Evolutionary conservation across 495 filamentous ascomycete species (phyloP), one percentile per base, ranked within the genome.

Genomic region (Annulohypoxylon stygium): DNA sequence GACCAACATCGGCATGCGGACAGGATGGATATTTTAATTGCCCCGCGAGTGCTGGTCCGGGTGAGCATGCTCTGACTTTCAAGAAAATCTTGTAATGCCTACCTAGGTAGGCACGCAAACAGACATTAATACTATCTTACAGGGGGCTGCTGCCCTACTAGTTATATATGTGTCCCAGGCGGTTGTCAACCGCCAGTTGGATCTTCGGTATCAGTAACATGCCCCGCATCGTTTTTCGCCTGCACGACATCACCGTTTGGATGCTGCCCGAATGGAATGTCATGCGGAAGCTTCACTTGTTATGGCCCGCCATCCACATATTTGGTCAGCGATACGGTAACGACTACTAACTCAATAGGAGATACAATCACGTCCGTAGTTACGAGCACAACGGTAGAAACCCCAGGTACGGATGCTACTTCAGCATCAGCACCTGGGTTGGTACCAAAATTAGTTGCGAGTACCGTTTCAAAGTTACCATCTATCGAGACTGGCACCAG

Each of bases 211-310:
- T 62, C 71, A 14, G 10, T 14, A 43, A 43, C 39, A 6, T 86
- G 84, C 12, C 75, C 76, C 2, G 50, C 61, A 48, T 76, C 71
- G 62, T 82, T 78, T 47, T 79, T 75, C 25, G 78, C 75, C 26
- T 86, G 84, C 58, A 78, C 84, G 2, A 45, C 77, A 3, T 78
- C 78, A 6, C 23, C 79, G 11, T 81, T 73, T 58, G 84, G 83
- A 2, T 86, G 84, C 43, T 86, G 84, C 54, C 69, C 53, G 34
- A 77, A 67, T 54, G 81, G 79, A 9, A 80, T 80, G 79, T 74
- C 61, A 39, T 86, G 84, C 55, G 84, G 79, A 1, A 41, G 61
- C 5, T 71, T 67, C 16, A 76, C 67, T 10, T 86, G 84, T 39
- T 86, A 82, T 55, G 70, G 78, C 0, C 68, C 64, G 0, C 80